Evolutionary conservation across 345 rosid genomes (phyloP), one percentile per base, ranked within the genome.

Genomic region (Populus tremula): DNA sequence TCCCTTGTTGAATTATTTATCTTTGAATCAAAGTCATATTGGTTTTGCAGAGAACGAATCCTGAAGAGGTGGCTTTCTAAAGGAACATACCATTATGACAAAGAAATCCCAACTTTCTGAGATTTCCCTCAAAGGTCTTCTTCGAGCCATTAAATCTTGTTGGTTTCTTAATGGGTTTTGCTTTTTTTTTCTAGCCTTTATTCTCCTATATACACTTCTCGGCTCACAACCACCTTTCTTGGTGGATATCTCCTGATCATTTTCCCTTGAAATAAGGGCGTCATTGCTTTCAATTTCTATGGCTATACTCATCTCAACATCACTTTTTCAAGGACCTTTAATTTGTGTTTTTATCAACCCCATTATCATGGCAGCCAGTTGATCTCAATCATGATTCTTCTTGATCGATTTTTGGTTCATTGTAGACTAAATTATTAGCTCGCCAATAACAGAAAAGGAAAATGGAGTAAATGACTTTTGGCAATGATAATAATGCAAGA

Each of bases 291-390:
- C 85, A 84, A 82, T 82, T 82, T 84, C 88, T 35, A 73, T 81
- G 87, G 87, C 83, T 82, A 53, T 82, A 64, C 86, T 74, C 86
- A 83, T 83, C 87, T 82, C 89, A 80, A 79, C 87, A 73, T 85
- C 91, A 82, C 76, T 82, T 84, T 87, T 83, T 71, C 64, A 35
- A 54, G 62, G 27, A 38, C 73, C 66, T 79, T 85, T 83, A 77
- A 69, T 74, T 79, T 65, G 68, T 33, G 29, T 31, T 27, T 13
- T 84, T 72, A 72, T 80, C 84, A 78, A 78, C 66, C 81, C 81
- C 86, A 78, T 83, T 82, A 72, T 74, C 82, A 85, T 77, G 67
- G 41, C 79, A 78, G 67, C 81, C 74, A 72, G 39, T 82, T 69
- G 33, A 67, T 83, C 76, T 77, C 66, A 80, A 84, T 82, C 84